Conservation (phyloP, 345 rosid genomes). For the Aquilaria malaccensis region DNA sequence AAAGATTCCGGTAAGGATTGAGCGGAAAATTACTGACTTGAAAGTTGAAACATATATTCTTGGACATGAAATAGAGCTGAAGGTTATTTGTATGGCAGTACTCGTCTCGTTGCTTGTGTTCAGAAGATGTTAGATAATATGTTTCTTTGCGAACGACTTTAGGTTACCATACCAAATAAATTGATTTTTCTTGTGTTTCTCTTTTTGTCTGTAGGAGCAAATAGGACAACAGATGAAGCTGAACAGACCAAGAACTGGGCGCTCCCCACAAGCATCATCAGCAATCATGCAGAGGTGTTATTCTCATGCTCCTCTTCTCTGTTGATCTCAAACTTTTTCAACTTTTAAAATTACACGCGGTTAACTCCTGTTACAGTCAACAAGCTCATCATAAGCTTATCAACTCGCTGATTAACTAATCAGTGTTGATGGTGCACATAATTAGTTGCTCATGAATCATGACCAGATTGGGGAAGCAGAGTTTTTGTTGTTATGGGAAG, state of each 20-base stretch:
- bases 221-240: constrained; percentile 40
- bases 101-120: constrained; percentile 10
- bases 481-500: constrained; percentile 4
- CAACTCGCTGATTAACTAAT: no score
- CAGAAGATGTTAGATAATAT: constrained; percentile 15
- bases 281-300: no score
- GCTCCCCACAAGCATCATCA: constrained; percentile 30
- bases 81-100: neutral
- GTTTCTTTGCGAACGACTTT: neutral
- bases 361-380: neutral
- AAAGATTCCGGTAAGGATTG: constrained; percentile 28
- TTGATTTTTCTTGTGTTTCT: constrained; percentile 26
- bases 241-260: constrained; percentile 73
- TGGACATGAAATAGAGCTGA: neutral
- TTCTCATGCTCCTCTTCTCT: constrained; percentile 36
- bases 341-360: neutral
- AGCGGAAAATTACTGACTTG: no score
- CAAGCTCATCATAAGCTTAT: no score
- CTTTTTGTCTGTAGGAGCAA: constrained; percentile 37
- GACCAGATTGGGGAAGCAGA: no score
- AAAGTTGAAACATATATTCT: constrained; percentile 15
- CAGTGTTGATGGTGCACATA: no score
- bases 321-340: no score
- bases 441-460: no score
- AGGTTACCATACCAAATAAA: constrained; percentile 19